These are phyloP conservation scores for Penicillium hordei DNA, from an alignment of 2,329 filamentous ascomycete species.

Conservation along the genomic window DNA sequence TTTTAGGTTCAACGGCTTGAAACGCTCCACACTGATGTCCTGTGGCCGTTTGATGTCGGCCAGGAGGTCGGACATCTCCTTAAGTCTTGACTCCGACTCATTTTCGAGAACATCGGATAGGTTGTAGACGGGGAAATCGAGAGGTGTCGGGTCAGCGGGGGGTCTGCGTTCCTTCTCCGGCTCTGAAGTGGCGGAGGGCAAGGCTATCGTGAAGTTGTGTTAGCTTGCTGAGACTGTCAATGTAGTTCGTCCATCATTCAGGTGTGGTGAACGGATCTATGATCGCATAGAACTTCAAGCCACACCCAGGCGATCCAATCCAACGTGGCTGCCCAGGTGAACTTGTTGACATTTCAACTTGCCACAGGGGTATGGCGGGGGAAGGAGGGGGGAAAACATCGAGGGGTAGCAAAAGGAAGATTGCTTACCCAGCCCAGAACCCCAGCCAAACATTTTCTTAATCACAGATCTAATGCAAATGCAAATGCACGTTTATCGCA, in stretches of 20 bases:
- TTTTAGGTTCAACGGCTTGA: slow-evolving; percentile 44
- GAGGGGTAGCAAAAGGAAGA: slow-evolving; percentile 4
- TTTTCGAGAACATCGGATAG: slow-evolving; percentile 37
- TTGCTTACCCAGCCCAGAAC: slow-evolving; percentile 33
- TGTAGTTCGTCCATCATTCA: not conserved
- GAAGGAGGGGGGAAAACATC: not conserved
- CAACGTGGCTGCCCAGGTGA: not conserved
- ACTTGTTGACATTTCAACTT: not conserved
- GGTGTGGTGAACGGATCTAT: not conserved
- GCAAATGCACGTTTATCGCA: slow-evolving; percentile 10
- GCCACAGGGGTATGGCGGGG: slow-evolving; percentile 1
- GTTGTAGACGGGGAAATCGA: slow-evolving; percentile 53
- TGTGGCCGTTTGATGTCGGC: slow-evolving; percentile 44
- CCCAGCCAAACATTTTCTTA: slow-evolving; percentile 37
- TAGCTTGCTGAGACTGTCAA: slow-evolving; percentile 5
- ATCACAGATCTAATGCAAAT: slow-evolving; percentile 2
- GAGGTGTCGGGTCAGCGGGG: slow-evolving; percentile 50
- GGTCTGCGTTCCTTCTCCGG: slow-evolving; percentile 48
- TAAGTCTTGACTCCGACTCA: slow-evolving; percentile 39
- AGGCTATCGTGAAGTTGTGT: slow-evolving; percentile 23
- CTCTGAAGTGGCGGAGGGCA: slow-evolving; percentile 35
- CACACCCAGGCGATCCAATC: not conserved
- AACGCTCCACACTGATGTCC: slow-evolving; percentile 41
- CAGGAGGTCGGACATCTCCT: slow-evolving; percentile 45
- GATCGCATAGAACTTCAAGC: not conserved